Evolutionary conservation across 1,139 yeast genomes (phyloP), one percentile per base, ranked within the genome.

Genomic region (Debaryomyces singareniensis): DNA sequence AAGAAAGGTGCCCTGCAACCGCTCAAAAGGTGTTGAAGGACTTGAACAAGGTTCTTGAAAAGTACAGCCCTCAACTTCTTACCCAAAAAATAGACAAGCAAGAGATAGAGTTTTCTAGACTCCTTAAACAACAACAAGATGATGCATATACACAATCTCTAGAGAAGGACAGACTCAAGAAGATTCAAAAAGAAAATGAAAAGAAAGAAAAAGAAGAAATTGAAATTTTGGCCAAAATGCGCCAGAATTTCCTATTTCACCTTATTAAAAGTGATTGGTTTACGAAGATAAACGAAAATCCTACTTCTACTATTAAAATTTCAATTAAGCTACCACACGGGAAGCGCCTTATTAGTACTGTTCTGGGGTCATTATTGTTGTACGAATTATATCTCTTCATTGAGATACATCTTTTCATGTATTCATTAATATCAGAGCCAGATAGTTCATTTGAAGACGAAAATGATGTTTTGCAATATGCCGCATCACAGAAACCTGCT

Each of bases 321-420:
- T 67, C 71, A 15, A 47, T 67, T 31, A 65, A 62, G 36, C 47
- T 66, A 20, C 73, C 72, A 2, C 40, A 70, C 24, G 96, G 96
- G 1, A 66, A 67, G 29, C 63, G 94, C 28, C 50, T 78, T 3
- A 62, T 83, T 5, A 72, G 75, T 34, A 67, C 68, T 30, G 74
- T 86, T 35, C 47, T 56, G 16, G 66, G 70, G 14, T 46, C 54
- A 4, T 63, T 71, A 11, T 56, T 75, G 0, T 49, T 80, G n/a
- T 63, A 62, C 27, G 82, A 82, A 23, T 51, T 89, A 4, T 86
- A 85, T 50, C 64, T 77, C 27, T 75, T 67, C 43, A 74, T 84
- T 26, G 86, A 81, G 36, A 58, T 67, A 12, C 58, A 58, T 31
- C 38, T 66, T 24, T 49, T 51, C 30, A 39, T 42, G n/a, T 35